Conservation (phyloP, 495 filamentous ascomycete genomes). For the Venustampulla echinocandica region DNA sequence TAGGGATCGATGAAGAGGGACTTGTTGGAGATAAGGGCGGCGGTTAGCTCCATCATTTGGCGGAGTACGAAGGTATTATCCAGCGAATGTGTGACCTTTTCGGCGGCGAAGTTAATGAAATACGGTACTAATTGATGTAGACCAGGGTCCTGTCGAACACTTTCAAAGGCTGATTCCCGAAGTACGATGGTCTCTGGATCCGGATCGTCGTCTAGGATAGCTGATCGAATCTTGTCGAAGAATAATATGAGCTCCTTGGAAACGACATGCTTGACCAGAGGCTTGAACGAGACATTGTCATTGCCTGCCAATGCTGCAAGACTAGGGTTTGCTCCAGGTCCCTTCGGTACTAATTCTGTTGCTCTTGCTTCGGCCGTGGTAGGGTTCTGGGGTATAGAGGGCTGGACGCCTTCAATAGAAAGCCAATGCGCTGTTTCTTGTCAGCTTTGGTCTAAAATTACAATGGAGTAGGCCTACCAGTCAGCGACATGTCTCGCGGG, state of each 20-base stretch:
- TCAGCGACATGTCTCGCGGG: conserved; percentile 85
- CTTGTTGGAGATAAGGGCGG: conserved; percentile 73
- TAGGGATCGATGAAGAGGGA: conserved; percentile 85
- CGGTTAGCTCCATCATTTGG: conserved; percentile 82
- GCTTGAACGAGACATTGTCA: conserved; percentile 75
- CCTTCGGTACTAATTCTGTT: conserved; percentile 81
- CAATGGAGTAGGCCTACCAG: conserved; percentile 45
- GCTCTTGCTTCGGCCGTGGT: conserved; percentile 69
- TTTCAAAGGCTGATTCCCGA: conserved; percentile 74
- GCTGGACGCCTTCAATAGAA: conserved; percentile 91
- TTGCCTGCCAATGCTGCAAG: conserved; percentile 73
- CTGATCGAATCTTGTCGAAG: conserved; percentile 85
- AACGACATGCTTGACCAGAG: conserved; percentile 86
- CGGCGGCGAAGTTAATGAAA: conserved; percentile 86
- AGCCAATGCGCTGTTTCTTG: conserved; percentile 76
- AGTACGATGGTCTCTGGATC: conserved; percentile 59
- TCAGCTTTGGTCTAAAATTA: neutral
- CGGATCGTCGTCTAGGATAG: conserved; percentile 73
- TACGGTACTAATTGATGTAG: conserved; percentile 93
- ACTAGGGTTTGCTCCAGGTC: conserved; percentile 72
- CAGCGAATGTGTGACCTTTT: conserved; percentile 86
- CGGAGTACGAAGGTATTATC: conserved; percentile 78
- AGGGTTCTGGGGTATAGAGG: conserved; percentile 91
- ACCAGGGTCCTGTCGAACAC: conserved; percentile 75
- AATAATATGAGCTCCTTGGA: conserved; percentile 95